phyloP scores from a whole-genome alignment of 179 eudicot genomes.

The Silene vulgaris region DNA sequence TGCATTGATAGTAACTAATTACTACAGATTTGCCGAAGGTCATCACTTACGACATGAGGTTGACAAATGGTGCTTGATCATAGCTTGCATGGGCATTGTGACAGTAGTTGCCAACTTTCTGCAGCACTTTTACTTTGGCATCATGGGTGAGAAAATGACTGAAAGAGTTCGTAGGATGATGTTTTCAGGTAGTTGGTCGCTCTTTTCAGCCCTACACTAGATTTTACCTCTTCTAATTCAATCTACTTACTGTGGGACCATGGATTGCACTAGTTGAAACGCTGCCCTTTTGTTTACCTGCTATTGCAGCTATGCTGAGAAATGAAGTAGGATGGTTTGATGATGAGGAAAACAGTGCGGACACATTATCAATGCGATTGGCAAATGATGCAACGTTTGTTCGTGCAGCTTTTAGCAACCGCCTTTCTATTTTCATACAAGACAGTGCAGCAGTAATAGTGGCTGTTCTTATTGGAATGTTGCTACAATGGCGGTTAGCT shows the following conservation, averaged over 20 bases:
- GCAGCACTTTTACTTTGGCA: conserved; percentile 96
- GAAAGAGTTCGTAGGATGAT: conserved; percentile 98
- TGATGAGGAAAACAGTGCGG: conserved; percentile 94
- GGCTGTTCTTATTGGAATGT: conserved; percentile 82
- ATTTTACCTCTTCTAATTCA: neutral
- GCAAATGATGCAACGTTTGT: conserved; percentile 99
- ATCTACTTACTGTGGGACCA: neutral
- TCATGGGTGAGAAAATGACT: conserved; percentile 99
- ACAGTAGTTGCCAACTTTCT: conserved; percentile 97
- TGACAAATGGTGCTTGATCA: conserved; percentile 94
- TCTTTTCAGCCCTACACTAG: neutral
- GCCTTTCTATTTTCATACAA: conserved; percentile 91
- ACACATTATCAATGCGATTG: conserved; percentile 93
- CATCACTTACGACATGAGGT: conserved; percentile 61
- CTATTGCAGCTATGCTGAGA: conserved; percentile 75
- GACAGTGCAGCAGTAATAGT: conserved; percentile 89
- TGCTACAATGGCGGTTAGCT: conserved; percentile 87
- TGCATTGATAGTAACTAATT: conserved; percentile 69
- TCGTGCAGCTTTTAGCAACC: conserved; percentile 99
- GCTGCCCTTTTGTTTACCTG: conserved; percentile 15
- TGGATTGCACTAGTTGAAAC: conserved; percentile 8
- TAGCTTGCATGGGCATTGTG: conserved; percentile 89
- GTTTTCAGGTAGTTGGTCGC: conserved; percentile 77
- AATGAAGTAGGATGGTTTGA: conserved; percentile 99
- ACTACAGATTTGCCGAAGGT: conserved; percentile 45